Evolutionary conservation across 768 basidiomycete species (phyloP).

Genomic region (Lactarius akahatsu): DNA sequence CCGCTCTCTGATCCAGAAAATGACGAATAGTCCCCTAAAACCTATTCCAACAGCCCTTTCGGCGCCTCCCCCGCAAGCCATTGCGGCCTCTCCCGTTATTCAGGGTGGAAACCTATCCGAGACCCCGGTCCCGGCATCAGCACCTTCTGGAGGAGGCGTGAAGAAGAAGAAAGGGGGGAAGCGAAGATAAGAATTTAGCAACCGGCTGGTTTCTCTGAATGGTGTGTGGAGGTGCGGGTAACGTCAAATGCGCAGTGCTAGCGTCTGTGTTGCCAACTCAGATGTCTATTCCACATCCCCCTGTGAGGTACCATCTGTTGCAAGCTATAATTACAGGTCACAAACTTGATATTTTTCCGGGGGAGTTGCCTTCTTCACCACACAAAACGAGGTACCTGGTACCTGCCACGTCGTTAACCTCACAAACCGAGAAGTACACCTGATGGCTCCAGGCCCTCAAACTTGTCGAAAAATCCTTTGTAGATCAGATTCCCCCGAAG

Average conservation of each 20-base stretch:
- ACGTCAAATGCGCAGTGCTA: neutral
- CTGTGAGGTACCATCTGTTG: neutral
- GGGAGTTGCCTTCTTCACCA: neutral
- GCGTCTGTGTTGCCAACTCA: conserved; percentile 5
- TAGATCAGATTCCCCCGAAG: conserved; percentile 77
- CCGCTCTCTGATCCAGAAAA: conserved; percentile 79
- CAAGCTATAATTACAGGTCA: conserved; percentile 1
- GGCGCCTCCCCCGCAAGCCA: conserved; percentile 16
- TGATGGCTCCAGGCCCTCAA: conserved; percentile 26
- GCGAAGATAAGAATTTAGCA: conserved; percentile 38
- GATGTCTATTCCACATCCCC: neutral
- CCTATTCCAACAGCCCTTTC: conserved; percentile 3
- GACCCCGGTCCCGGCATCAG: conserved; percentile 33
- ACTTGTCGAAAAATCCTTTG: conserved; percentile 40
- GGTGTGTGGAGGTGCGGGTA: neutral
- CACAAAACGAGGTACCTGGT: neutral
- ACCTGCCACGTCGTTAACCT: neutral
- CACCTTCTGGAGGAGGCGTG: conserved; percentile 54
- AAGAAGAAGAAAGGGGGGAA: conserved; percentile 87
- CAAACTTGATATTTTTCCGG: neutral
- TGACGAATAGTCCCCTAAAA: conserved; percentile 58
- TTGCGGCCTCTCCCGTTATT: conserved; percentile 7
- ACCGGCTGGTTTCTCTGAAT: neutral
- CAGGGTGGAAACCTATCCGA: conserved; percentile 16
- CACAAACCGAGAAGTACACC: conserved; percentile 26